phyloP scores from a whole-genome alignment of 164 flowering plant genomes.

The Warburgia ugandensis region DNA sequence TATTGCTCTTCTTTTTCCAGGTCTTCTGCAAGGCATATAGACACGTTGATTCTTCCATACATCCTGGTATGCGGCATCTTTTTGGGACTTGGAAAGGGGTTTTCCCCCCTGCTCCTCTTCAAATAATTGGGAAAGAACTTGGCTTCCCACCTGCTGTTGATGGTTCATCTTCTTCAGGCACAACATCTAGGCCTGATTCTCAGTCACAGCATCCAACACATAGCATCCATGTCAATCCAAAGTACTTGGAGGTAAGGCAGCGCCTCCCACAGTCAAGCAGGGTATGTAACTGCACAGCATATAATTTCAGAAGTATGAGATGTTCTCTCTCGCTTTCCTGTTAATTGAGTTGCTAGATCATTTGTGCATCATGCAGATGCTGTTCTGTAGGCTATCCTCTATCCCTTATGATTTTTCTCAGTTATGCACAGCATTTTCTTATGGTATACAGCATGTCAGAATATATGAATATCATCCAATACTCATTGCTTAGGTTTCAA shows the following conservation, averaged over 20 bases:
- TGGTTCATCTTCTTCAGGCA: constrained; percentile 50
- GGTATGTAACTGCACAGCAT: too few relatives aligned
- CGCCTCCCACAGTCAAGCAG: constrained; percentile 74
- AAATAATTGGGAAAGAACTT: constrained; percentile 82
- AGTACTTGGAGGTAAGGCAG: constrained; percentile 83
- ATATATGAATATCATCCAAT: too few relatives aligned
- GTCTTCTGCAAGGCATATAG: constrained; percentile 91
- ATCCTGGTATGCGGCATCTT: constrained; percentile 86
- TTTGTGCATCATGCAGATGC: too few relatives aligned
- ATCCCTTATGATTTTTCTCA: too few relatives aligned
- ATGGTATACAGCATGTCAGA: too few relatives aligned
- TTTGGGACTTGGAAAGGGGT: constrained; percentile 98
- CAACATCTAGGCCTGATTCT: constrained; percentile 51
- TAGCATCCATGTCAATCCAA: constrained; percentile 97
- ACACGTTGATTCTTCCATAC: constrained; percentile 71
- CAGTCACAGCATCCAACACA: constrained; percentile 69
- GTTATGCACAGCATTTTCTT: too few relatives aligned
- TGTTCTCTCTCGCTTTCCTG: too few relatives aligned
- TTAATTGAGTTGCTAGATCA: too few relatives aligned
- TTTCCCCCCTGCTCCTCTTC: constrained; percentile 73
- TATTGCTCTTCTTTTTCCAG: constrained; percentile 28
- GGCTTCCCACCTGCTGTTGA: constrained; percentile 44
- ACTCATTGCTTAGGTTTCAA: too few relatives aligned
- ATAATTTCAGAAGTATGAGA: too few relatives aligned
- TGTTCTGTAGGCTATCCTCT: too few relatives aligned